phyloP scores from a whole-genome alignment of 2,329 filamentous ascomycete genomes.

The Epichloe sp. region DNA sequence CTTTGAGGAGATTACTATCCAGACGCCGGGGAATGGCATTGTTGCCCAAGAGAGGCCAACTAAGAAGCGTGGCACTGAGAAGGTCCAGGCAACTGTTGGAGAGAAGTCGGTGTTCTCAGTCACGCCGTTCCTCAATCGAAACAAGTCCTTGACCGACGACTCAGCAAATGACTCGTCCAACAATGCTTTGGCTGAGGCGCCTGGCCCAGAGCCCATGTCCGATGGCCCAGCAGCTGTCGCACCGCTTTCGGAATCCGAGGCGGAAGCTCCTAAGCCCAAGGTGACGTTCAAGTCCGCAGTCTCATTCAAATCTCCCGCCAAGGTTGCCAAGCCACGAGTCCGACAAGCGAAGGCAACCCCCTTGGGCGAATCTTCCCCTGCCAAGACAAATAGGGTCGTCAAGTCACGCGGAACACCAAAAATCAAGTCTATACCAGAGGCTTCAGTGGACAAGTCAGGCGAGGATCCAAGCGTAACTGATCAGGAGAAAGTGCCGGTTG shows the following conservation, averaged over 20 bases:
- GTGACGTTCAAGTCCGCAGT: constrained; percentile 5
- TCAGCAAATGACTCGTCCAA: constrained; percentile 16
- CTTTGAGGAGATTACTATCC: constrained; percentile 32
- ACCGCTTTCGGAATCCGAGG: constrained; percentile 13
- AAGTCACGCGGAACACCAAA: constrained; percentile 4
- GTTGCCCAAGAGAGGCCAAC: constrained; percentile 26
- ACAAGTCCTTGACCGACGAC: constrained; percentile 37
- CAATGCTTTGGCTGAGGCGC: constrained; percentile 6
- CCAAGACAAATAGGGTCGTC: constrained; percentile 29
- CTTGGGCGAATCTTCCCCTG: constrained; percentile 30
- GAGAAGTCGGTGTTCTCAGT: constrained; percentile 91
- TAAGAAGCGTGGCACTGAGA: constrained; percentile 45
- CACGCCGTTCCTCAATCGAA: constrained; percentile 80
- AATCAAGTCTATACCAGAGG: constrained; percentile 1
- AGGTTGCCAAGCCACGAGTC: constrained; percentile 27
- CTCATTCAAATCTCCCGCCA: constrained; percentile 4
- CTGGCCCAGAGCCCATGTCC: constrained; percentile 19
- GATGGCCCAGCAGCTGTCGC: neutral
- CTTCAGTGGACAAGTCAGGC: constrained; percentile 23
- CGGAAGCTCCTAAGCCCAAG: constrained; percentile 8
- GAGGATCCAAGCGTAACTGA: constrained; percentile 22
- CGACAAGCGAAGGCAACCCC: constrained; percentile 31
- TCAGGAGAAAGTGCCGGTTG: constrained; percentile 16
- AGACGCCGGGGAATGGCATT: constrained; percentile 32
- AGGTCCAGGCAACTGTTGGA: constrained; percentile 36